Base-by-base conservation (phyloP, 345 rosid species). In the Camelina neglecta region DNA sequence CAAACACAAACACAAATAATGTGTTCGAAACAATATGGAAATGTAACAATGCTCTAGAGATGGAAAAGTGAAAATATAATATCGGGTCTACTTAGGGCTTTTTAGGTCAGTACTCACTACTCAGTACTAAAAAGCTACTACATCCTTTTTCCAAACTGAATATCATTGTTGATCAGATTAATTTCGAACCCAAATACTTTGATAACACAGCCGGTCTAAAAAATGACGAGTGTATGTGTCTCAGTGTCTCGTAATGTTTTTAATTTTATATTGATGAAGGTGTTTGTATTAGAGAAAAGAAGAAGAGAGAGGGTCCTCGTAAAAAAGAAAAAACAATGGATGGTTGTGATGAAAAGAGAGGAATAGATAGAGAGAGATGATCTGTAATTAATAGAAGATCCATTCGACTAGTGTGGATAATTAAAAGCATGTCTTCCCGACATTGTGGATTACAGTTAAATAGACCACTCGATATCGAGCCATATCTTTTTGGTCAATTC, bases 401-500 rank as follows among this genome's bases (percentile, higher is more conserved):
- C 50, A 24, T 13, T 26, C 0, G 13, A 41, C 44, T 41, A 41
- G 11, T 41, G 23, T 59, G 69, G 69, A 68, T 18, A 18, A 18
- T 51, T 29, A 44, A 76, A 62, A 61, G 80, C 71, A 70, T 70
- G 80, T 76, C 24, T 63, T 56, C 65, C 79, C 75, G 66, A 76
- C 72, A 71, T 36, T 63, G 53, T 70, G 66, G 75, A 70, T 70
- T 70, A 70, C 65, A 33, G 45, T 62, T 63, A 55, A 63, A 75
- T 60, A 13, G 79, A 75, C 79, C 36, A 75, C 45, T 75, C 74
- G 33, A 67, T 18, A 18, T 49, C 35, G 20, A 49, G 23, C 72
- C 41, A 61, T 69, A 61, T 76, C 42, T 76, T 69, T 69, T 69
- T 69, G 70, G 79, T 75, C 79, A 75, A 61, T 68, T 75, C 57